Evolutionary conservation across 768 basidiomycete genomes (phyloP), one percentile per base, ranked within the genome.

Genomic region (Pisolithus sp.): DNA sequence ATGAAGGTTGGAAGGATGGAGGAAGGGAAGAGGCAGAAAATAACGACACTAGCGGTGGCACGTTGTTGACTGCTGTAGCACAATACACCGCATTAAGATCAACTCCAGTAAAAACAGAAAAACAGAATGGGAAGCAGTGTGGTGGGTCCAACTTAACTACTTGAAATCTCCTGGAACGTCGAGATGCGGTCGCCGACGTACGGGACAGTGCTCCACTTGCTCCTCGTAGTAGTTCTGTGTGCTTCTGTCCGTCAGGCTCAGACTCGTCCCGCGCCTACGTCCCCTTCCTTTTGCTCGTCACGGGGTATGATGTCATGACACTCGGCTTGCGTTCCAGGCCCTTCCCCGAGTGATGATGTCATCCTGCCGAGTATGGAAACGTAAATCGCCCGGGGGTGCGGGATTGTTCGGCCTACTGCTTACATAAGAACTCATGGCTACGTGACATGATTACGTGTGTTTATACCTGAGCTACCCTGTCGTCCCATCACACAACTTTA

Each of bases 271-370:
- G 41, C 43, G 49, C 28, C 24, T 36, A 13, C 13, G 24, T 28
- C 26, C 23, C 23, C n/a, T n/a, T 21, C 24, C 41, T 26, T 42
- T 26, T 12, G 40, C 46, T 15, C 10, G n/a, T 62, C 65, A 66
- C 65, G 66, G 56, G 65, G 0, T 60, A 65, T 66, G 65, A 66
- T 68, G 66, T 66, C 34, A 39, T 24, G 24, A 13, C 43, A 45
- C 23, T 5, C 23, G 23, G 28, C 7, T n/a, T 2, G 18, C 18
- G 18, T 45, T 45, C 43, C 13, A 45, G 43, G 17, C 43, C 13
- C 34, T 34, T 43, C 23, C 9, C 43, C n/a, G 40, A 41, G 4
- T 2, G 1, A 45, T 45, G 43, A 45, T 30, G 43, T 45, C 43
- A 45, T 30, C 2, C 18, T 20, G 7, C 18, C 40, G 6, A 1